Conservation (phyloP, 345 rosid genomes). For the Geranium brycei region DNA sequence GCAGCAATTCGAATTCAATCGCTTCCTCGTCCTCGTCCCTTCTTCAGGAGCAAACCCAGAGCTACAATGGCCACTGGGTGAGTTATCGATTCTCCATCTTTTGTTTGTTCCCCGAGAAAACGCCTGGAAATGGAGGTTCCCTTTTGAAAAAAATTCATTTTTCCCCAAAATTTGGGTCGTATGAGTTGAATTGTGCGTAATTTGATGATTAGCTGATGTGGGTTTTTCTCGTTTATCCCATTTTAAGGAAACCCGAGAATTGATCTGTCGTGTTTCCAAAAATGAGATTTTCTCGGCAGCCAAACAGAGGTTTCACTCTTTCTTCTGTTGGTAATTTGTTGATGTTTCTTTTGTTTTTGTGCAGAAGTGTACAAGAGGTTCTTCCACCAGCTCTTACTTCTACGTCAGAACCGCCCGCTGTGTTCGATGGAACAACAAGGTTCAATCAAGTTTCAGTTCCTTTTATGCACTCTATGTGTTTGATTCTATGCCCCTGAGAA, state of each 20-base stretch:
- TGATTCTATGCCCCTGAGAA: constrained; percentile 1
- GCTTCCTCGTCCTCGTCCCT: not conserved
- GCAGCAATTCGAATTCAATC: constrained; percentile 6
- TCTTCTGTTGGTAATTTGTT: not conserved
- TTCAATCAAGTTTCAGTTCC: constrained; percentile 7
- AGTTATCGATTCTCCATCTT: not conserved
- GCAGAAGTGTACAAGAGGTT: constrained; percentile 30
- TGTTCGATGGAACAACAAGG: constrained; percentile 81
- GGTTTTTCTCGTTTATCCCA: too few species aligned
- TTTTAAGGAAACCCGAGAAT: too few species aligned
- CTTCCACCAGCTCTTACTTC: constrained; percentile 56
- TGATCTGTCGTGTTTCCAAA: too few species aligned
- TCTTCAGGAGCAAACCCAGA: not conserved
- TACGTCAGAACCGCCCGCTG: constrained; percentile 46
- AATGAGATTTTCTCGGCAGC: not conserved
- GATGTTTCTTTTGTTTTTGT: not conserved
- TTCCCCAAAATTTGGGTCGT: not conserved
- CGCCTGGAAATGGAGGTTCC: not conserved
- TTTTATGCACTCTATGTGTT: not conserved
- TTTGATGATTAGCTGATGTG: too few species aligned
- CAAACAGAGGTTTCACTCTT: not conserved
- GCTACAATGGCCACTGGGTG: constrained; percentile 20
- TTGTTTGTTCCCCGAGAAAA: constrained; percentile 2
- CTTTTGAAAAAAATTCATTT: not conserved
- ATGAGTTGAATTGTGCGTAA: too few species aligned